Evolutionary conservation across 139 green algal species (phyloP).

Genomic region (Chlamydomonas eustigma): DNA sequence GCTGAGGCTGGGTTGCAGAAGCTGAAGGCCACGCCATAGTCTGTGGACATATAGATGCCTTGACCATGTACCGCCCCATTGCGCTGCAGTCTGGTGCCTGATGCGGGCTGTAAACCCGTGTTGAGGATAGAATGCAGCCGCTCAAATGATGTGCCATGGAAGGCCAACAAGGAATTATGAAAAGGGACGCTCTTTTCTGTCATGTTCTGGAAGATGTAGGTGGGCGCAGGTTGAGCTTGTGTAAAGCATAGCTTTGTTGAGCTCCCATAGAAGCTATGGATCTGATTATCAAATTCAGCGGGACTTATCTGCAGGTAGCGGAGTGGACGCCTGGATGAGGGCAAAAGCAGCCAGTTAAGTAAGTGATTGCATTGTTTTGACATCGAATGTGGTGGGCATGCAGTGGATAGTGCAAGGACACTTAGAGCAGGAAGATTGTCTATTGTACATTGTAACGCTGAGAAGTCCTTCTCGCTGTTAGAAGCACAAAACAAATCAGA

Average conservation of each 20-base stretch:
- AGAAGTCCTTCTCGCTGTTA: slow-evolving; percentile 31
- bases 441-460: neutral
- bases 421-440: slow-evolving; percentile 15
- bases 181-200: neutral
- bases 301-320: slow-evolving; percentile 5
- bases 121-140: slow-evolving; percentile 36
- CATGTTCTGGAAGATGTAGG: slow-evolving; percentile 5
- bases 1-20: slow-evolving; percentile 27
- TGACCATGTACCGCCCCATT: slow-evolving; percentile 31
- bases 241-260: neutral
- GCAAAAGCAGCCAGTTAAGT: slow-evolving; percentile 25
- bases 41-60: slow-evolving; percentile 37
- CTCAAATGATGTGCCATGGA: slow-evolving; percentile 25
- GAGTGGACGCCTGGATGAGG: slow-evolving; percentile 4
- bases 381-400: neutral
- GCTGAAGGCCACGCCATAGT: slow-evolving; percentile 28
- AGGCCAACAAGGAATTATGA: slow-evolving; percentile 10
- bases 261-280: neutral
- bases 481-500: slow-evolving; percentile 16
- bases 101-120: slow-evolving; percentile 25
- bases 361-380: neutral
- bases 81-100: slow-evolving; percentile 24
- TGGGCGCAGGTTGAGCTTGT: neutral
- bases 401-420: slow-evolving; percentile 1
- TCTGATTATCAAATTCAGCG: slow-evolving; percentile 1